These are phyloP conservation scores for Globisporangium recalcitrans DNA, from an alignment of 352 stramenopile genomes.

Conservation along the genomic window DNA sequence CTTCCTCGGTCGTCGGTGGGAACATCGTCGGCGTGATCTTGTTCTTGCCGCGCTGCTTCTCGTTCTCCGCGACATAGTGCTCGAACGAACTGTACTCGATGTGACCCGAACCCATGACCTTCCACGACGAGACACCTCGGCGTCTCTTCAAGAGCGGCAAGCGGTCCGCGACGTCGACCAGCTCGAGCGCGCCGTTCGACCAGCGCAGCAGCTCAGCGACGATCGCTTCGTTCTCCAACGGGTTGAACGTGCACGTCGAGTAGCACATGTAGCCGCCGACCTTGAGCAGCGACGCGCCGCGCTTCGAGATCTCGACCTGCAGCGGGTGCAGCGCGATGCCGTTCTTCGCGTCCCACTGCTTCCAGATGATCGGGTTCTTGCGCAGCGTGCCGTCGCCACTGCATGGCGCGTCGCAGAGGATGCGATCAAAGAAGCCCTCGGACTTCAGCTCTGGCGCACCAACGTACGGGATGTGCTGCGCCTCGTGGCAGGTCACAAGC, in stretches of 20 bases:
- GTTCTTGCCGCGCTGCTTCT: conserved; percentile 64
- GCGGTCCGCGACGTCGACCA: conserved; percentile 86
- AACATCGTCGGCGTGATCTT: conserved; percentile 89
- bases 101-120: conserved; percentile 86
- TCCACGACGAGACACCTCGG: conserved; percentile 90
- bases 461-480: conserved; percentile 93
- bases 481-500: conserved; percentile 95
- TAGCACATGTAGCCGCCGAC: conserved; percentile 94
- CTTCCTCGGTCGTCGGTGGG: conserved; percentile 79
- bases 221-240: conserved; percentile 99
- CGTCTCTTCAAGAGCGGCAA: conserved; percentile 83
- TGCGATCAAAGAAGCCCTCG: conserved; percentile 94
- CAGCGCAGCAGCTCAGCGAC: conserved; percentile 93
- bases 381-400: conserved; percentile 97
- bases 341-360: conserved; percentile 91
- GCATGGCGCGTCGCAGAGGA: conserved; percentile 98
- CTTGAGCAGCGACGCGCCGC: conserved; percentile 89
- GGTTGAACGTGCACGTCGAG: conserved; percentile 98
- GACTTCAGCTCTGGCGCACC: conserved; percentile 45
- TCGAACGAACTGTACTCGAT: conserved; percentile 78
- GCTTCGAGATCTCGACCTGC: conserved; percentile 94
- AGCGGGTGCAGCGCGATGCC: conserved; percentile 91
- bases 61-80: conserved; percentile 46
- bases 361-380: conserved; percentile 97
- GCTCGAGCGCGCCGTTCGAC: conserved; percentile 84